A percentile compares a stretch with the other conserved stretches of the same genome.
Evolutionary conservation across 495 filamentous ascomycete species (phyloP).

Genomic region (Aspergillus baeticus): DNA sequence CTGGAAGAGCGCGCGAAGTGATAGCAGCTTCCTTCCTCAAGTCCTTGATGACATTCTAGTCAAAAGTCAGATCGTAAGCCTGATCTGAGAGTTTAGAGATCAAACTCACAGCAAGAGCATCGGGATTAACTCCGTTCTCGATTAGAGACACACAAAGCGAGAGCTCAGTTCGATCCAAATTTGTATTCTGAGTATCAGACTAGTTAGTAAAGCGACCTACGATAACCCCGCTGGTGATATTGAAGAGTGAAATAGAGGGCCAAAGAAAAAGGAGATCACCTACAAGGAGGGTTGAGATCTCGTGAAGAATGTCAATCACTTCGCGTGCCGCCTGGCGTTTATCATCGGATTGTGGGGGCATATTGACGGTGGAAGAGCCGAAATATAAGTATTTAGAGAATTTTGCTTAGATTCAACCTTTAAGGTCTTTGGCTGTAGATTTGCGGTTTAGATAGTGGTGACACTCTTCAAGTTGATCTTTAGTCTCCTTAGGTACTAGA

Average conservation of each 20-base stretch:
- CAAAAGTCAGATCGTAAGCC: not conserved
- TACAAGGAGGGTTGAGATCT: constrained; percentile 89
- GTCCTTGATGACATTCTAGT: constrained; percentile 70
- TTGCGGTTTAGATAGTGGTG: too few relatives aligned
- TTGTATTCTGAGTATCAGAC: constrained; percentile 63
- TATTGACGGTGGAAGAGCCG: constrained; percentile 14
- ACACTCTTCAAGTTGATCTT: too few relatives aligned
- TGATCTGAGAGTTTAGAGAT: not conserved
- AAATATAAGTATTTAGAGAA: too few relatives aligned
- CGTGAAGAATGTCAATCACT: constrained; percentile 91
- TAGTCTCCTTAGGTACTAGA: too few relatives aligned
- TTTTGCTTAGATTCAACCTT: too few relatives aligned
- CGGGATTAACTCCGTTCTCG: constrained; percentile 95
- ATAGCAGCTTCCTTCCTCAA: constrained; percentile 57
- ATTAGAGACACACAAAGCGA: constrained; percentile 95
- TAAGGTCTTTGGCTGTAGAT: too few relatives aligned
- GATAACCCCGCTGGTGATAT: not conserved
- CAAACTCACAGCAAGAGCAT: constrained; percentile 79
- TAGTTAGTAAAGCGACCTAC: constrained; percentile 2
- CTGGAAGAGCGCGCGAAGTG: constrained; percentile 17
- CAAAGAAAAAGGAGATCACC: constrained; percentile 15
- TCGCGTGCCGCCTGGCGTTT: constrained; percentile 92
- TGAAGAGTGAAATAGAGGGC: constrained; percentile 11
- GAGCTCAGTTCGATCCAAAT: constrained; percentile 84
- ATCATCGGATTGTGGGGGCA: constrained; percentile 50